phyloP scores from a whole-genome alignment of 441 rosid genomes.

The Adansonia grandidieri region DNA sequence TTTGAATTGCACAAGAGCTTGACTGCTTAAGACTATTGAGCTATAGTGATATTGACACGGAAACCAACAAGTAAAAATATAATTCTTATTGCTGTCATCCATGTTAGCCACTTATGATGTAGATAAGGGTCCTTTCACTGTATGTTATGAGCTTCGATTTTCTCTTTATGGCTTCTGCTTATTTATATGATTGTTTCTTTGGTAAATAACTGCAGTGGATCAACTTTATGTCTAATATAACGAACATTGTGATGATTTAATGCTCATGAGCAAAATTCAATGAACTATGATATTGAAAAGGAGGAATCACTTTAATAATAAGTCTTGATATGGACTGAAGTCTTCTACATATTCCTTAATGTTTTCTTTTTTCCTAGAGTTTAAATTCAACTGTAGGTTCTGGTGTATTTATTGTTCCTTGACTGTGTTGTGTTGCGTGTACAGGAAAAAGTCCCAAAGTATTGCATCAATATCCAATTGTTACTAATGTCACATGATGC shows the following conservation, averaged over 20 bases:
- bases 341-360: not conserved
- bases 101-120: not conserved
- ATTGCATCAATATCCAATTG: slow-evolving; percentile 9
- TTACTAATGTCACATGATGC: slow-evolving; percentile 16
- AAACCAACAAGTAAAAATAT: not conserved
- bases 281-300: not conserved
- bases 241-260: not conserved
- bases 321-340: not conserved
- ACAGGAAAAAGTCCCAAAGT: not conserved
- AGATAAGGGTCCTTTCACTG: not conserved
- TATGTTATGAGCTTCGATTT: not conserved
- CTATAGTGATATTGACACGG: slow-evolving; percentile 4
- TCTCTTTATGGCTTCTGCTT: not conserved
- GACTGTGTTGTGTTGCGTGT: not conserved
- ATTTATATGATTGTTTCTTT: not conserved
- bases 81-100: not conserved
- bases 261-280: not conserved
- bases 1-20: not conserved
- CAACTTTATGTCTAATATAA: not conserved
- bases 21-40: slow-evolving; percentile 4
- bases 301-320: slow-evolving; percentile 6
- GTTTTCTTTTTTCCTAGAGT: not conserved
- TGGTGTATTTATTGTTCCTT: not conserved
- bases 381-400: slow-evolving; percentile 1
- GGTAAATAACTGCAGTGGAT: not conserved